Evolutionary conservation across 1,284 basidiomycete species (phyloP), one percentile per base, ranked within the genome.

Genomic region (Violaceomyces palustris): DNA sequence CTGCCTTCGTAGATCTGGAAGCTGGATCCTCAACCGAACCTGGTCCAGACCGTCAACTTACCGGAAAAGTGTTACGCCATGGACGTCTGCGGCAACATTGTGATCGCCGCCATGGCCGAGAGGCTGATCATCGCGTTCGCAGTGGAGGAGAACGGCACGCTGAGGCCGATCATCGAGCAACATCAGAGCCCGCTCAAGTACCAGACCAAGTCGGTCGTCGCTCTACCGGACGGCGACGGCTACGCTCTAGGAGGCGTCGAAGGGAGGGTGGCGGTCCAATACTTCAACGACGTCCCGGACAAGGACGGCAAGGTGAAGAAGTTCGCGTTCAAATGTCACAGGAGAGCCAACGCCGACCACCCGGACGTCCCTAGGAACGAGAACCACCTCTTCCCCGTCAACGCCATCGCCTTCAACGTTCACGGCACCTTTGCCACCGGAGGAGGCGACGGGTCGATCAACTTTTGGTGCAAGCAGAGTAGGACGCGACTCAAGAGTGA

Each of bases 311-410:
- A 60, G 28, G 53, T 47, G 27, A 61, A 83, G 72, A 93, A 93
- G 76, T 94, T 93, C 73, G 90, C 88, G 0, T 97, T 97, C 81
- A 93, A 91, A 69, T 96, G 92, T 69, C 92, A 96, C 73, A 87
- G 92, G 30, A 81, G 83, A 4, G 80, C 78, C 31, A 63, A 79
- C 33, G 85, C 86, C 68, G 83, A 87, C 50, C 83, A 87, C 60
- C 64, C 63, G 2, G 64, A 54, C 35, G 48, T 53, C 10, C 55
- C 64, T 1, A 50, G 64, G 19, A 66, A 61, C 39, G 64, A 64
- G 47, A 56, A 64, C 46, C 77, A 90, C 36, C 86, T 97, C 12
- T 97, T 82, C 69, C 82, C 91, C 1, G 90, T 97, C 45, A 97
- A 98, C 67, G 85, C 87, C 46, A 86, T 89, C 64, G 81, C 83